phyloP scores from a whole-genome alignment of 345 rosid species.

The Gynandropsis gynandra region DNA sequence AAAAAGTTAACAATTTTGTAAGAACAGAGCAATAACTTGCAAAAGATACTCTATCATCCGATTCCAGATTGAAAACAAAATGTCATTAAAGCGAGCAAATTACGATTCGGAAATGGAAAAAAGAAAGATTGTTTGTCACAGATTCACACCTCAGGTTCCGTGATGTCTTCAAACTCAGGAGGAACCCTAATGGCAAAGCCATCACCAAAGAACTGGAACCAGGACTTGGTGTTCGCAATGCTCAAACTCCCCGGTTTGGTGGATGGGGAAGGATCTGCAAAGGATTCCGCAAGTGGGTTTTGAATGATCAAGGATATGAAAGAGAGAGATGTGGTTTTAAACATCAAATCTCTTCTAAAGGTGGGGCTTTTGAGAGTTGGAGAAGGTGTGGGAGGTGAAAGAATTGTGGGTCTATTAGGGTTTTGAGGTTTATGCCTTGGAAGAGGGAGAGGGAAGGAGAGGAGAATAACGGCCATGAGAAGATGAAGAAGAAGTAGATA shows the following conservation, averaged over 20 bases:
- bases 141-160: constrained; percentile 69
- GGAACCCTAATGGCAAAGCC: constrained; percentile 86
- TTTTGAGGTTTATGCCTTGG: constrained; percentile 29
- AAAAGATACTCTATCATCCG: not conserved
- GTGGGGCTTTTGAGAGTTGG: constrained; percentile 14
- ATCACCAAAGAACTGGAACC: constrained; percentile 82
- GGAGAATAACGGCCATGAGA: constrained; percentile 61
- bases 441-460: constrained; percentile 39
- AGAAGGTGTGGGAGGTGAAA: constrained; percentile 15
- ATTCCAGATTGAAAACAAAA: not conserved
- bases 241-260: constrained; percentile 39
- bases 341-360: constrained; percentile 47
- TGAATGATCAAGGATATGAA: constrained; percentile 32
- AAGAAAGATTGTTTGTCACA: not conserved
- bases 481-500: constrained; percentile 11
- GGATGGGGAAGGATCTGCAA: constrained; percentile 48
- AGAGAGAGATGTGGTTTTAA: constrained; percentile 39
- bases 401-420: constrained; percentile 15
- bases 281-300: constrained; percentile 38
- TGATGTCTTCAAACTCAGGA: constrained; percentile 75
- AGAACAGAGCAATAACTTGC: constrained; percentile 5
- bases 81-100: not conserved
- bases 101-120: not conserved
- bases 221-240: constrained; percentile 68
- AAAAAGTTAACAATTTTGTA: not conserved